Evolutionary conservation across 179 eudicot genomes (phyloP).

Genomic region (Beta macrorhiza): DNA sequence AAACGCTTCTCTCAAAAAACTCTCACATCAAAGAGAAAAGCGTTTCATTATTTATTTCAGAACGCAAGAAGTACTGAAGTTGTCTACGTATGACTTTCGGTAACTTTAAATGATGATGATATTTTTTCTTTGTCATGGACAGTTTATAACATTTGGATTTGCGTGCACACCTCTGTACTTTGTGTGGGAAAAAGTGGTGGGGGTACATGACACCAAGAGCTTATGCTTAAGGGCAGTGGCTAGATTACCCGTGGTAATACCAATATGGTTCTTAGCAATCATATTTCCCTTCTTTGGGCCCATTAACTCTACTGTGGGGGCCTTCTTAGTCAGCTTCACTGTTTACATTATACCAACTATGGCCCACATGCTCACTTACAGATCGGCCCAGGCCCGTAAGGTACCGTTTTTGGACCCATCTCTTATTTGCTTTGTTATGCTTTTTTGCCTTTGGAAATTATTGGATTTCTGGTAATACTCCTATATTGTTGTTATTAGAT

Average conservation of each 20-base stretch:
- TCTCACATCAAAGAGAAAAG: too few relatives aligned
- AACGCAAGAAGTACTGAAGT: too few relatives aligned
- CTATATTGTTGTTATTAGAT: slow-evolving; percentile 5
- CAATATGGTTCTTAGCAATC: slow-evolving; percentile 59
- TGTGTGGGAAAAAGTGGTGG: slow-evolving; percentile 62
- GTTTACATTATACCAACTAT: slow-evolving; percentile 56
- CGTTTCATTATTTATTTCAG: too few relatives aligned
- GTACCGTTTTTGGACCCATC: slow-evolving; percentile 29
- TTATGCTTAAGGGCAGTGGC: slow-evolving; percentile 48
- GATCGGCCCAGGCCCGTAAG: slow-evolving; percentile 50
- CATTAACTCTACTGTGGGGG: slow-evolving; percentile 63
- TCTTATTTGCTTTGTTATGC: not conserved
- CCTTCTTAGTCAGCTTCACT: slow-evolving; percentile 60
- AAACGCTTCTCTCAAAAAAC: too few relatives aligned
- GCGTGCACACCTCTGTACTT: slow-evolving; percentile 58
- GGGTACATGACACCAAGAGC: slow-evolving; percentile 55
- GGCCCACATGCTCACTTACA: slow-evolving; percentile 59
- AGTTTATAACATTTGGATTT: slow-evolving; percentile 64
- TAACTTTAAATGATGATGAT: not conserved
- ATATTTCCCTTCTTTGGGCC: slow-evolving; percentile 73
- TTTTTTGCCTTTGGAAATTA: not conserved
- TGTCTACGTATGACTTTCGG: too few relatives aligned
- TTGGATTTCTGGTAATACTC: not conserved
- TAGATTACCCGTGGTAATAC: slow-evolving; percentile 57
- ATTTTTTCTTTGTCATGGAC: slow-evolving; percentile 1